phyloP scores from a whole-genome alignment of 495 filamentous ascomycete genomes.

The Penicillium turbatum region DNA sequence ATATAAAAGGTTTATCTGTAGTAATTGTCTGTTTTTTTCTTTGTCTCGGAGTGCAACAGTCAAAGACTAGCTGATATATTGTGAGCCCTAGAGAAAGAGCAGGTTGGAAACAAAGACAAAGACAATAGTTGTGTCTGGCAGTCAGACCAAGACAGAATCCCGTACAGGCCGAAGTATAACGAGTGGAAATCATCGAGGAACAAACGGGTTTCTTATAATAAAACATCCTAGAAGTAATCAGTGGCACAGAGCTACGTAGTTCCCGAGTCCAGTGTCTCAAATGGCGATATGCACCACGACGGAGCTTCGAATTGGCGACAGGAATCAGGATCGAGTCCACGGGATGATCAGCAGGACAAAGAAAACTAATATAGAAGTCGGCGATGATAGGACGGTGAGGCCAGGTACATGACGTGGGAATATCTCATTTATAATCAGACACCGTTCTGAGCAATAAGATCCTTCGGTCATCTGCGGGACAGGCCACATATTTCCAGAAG shows the following conservation, averaged over 20 bases:
- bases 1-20: constrained; percentile 1
- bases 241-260: background rate
- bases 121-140: constrained; percentile 6
- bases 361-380: background rate
- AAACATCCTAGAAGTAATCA: background rate
- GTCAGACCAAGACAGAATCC: constrained; percentile 20
- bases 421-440: constrained; percentile 7
- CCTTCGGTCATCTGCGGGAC: constrained; percentile 16
- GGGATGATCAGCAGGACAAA: constrained; percentile 11
- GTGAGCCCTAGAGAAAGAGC: constrained; percentile 6
- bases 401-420: background rate
- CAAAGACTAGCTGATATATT: background rate
- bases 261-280: constrained; percentile 16
- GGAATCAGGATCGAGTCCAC: constrained; percentile 8
- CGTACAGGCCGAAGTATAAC: constrained; percentile 21
- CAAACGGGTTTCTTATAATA: constrained; percentile 19
- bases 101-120: constrained; percentile 13
- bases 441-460: constrained; percentile 6
- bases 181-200: constrained; percentile 8
- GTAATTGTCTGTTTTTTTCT: background rate
- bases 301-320: background rate
- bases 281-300: constrained; percentile 5
- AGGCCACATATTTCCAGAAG: constrained; percentile 15
- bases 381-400: background rate
- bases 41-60: background rate